A percentile compares a stretch with the other conserved stretches of the same genome.
phyloP scores from a whole-genome alignment of 352 stramenopile genomes.

The Phytophthora multivora region DNA sequence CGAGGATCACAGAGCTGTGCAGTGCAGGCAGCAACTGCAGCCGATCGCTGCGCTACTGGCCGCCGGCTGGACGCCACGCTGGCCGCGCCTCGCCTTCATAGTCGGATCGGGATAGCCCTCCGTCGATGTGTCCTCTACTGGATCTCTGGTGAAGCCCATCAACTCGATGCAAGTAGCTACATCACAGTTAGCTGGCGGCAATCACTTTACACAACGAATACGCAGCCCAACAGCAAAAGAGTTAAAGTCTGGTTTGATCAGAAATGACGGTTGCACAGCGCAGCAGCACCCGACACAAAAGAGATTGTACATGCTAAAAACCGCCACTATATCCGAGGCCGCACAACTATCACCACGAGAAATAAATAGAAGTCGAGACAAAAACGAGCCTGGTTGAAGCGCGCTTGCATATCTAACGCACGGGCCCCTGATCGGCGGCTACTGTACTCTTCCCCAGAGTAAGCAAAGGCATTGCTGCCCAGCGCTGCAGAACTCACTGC shows the following conservation, averaged over 20 bases:
- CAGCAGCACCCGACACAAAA: background rate
- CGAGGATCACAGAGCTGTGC: conserved; percentile 5
- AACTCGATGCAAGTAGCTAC: background rate
- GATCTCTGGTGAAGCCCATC: conserved; percentile 25
- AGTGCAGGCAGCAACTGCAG: conserved; percentile 1
- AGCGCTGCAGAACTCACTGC: no score
- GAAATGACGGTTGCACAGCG: background rate
- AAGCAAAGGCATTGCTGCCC: background rate
- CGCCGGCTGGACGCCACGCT: conserved; percentile 14
- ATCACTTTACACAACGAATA: no score
- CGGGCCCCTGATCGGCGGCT: conserved; percentile 16
- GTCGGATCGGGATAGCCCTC: conserved; percentile 27
- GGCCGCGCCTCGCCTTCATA: conserved; percentile 11
- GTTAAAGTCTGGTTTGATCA: no score
- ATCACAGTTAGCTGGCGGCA: background rate
- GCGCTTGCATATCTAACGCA: conserved; percentile 9
- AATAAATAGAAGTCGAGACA: conserved; percentile 33
- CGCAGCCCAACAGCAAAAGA: no score
- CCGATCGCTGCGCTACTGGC: background rate
- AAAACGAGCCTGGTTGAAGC: conserved; percentile 29
- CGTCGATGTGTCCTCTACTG: conserved; percentile 28
- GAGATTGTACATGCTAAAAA: no score
- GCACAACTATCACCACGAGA: conserved; percentile 11
- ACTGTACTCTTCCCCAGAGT: background rate
- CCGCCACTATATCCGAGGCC: background rate